Conservation (phyloP, 352 stramenopile species). For the Phytophthora cajani region DNA sequence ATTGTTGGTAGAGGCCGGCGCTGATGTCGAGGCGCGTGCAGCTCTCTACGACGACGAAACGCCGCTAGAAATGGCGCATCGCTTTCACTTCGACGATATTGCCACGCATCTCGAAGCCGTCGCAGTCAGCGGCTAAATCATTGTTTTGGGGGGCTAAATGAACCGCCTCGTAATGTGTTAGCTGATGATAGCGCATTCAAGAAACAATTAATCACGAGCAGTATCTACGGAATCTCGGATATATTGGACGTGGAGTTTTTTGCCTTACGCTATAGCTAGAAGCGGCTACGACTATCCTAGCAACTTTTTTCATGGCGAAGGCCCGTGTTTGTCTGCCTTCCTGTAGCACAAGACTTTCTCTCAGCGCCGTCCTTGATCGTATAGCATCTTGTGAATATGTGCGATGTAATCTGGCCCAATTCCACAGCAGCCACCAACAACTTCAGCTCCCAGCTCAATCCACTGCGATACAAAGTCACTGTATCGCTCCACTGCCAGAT, state of each 20-base stretch:
- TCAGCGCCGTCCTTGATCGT: constrained; percentile 27
- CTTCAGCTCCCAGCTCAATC: constrained; percentile 60
- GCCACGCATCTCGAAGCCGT: constrained; percentile 31
- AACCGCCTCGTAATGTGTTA: neutral
- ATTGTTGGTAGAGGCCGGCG: too few relatives aligned
- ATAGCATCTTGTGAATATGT: constrained; percentile 47
- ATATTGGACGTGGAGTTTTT: too few relatives aligned
- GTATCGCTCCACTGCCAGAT: constrained; percentile 81
- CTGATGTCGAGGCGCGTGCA: too few relatives aligned
- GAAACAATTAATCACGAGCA: neutral
- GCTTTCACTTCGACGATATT: constrained; percentile 62
- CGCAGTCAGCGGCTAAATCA: constrained; percentile 12
- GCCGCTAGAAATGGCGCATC: constrained; percentile 50
- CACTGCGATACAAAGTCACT: constrained; percentile 71
- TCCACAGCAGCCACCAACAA: constrained; percentile 93
- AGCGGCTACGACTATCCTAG: too few relatives aligned
- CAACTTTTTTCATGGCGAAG: too few relatives aligned
- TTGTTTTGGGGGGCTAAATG: neutral
- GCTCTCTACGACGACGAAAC: too few relatives aligned
- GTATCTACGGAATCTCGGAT: neutral
- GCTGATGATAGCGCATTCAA: neutral
- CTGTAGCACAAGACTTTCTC: neutral
- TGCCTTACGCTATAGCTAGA: neutral
- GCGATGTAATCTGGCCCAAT: constrained; percentile 89
- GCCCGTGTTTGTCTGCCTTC: too few relatives aligned